phyloP scores from a whole-genome alignment of 2,329 filamentous ascomycete genomes.

The Esteya vermicola region DNA sequence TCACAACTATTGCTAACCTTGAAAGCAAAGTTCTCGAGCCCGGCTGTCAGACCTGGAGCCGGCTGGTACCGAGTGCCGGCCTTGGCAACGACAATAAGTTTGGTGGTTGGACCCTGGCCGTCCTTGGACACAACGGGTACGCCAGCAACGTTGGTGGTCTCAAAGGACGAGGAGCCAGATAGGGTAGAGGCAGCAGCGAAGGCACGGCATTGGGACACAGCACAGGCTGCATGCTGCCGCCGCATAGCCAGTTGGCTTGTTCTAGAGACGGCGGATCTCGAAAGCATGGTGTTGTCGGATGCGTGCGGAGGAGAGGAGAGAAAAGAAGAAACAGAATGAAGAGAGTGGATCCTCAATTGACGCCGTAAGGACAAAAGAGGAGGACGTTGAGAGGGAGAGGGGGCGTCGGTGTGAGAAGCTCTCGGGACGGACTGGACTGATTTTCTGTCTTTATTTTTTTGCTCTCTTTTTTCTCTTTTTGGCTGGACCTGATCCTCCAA shows the following conservation, averaged over 20 bases:
- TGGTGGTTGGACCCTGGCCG: slow-evolving; percentile 74
- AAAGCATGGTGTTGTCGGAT: slow-evolving; percentile 36
- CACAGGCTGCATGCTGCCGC: slow-evolving; percentile 44
- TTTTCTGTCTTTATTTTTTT: slow-evolving; percentile 7
- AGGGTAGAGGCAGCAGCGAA: slow-evolving; percentile 34
- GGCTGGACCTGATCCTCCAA: slow-evolving; percentile 11
- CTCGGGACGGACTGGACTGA: slow-evolving; percentile 4
- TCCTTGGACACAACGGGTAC: slow-evolving; percentile 91
- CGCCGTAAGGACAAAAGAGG: background rate
- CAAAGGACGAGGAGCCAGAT: slow-evolving; percentile 67
- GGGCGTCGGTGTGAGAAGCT: slow-evolving; percentile 1
- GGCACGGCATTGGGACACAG: slow-evolving; percentile 31
- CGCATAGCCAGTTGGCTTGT: slow-evolving; percentile 43
- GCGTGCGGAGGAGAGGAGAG: slow-evolving; percentile 27
- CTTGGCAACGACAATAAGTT: slow-evolving; percentile 82
- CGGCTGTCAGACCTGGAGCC: slow-evolving; percentile 76
- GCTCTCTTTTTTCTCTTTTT: slow-evolving; percentile 5
- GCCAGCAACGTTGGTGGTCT: slow-evolving; percentile 72
- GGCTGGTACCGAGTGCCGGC: slow-evolving; percentile 89
- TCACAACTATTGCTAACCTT: slow-evolving; percentile 46
- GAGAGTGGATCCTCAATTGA: slow-evolving; percentile 1
- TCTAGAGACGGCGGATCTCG: slow-evolving; percentile 45
- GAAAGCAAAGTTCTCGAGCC: slow-evolving; percentile 91
- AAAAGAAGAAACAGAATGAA: slow-evolving; percentile 13
- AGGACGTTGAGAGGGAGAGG: background rate